Evolutionary conservation across 2,329 filamentous ascomycete genomes (phyloP).

Genomic region (Dactylonectria macrodidyma): DNA sequence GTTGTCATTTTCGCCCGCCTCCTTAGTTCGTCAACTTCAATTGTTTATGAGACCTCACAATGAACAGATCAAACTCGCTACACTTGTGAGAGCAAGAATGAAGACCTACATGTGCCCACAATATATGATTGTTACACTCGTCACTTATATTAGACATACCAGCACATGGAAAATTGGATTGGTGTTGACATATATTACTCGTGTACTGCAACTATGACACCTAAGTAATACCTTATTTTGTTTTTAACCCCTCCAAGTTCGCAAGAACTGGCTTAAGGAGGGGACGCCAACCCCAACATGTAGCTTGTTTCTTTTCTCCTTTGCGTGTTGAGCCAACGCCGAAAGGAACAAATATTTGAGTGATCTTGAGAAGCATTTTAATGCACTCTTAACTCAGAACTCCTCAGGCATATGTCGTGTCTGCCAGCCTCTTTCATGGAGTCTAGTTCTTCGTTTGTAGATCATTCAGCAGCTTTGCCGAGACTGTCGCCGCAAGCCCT

Average conservation of each 20-base stretch:
- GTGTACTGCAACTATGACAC: slow-evolving; percentile 26
- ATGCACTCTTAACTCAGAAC: not conserved
- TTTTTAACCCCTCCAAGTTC: slow-evolving; percentile 5
- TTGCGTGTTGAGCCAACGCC: not conserved
- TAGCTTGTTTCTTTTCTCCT: not conserved
- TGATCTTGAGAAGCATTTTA: not conserved
- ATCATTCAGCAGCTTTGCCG: not conserved
- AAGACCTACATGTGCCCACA: too few relatives aligned
- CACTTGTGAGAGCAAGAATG: too few relatives aligned
- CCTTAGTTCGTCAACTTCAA: too few relatives aligned
- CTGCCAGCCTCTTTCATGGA: not conserved
- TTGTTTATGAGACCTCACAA: too few relatives aligned
- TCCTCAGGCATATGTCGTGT: not conserved
- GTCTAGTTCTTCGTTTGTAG: not conserved
- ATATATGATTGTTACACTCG: too few relatives aligned
- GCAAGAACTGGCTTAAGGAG: not conserved
- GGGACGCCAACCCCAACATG: not conserved
- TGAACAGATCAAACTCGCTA: too few relatives aligned
- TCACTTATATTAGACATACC: not conserved
- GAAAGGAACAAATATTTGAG: not conserved
- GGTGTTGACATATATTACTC: slow-evolving; percentile 23
- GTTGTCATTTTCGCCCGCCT: too few relatives aligned
- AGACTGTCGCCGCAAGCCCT: not conserved
- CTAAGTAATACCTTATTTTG: not conserved
- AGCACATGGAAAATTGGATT: slow-evolving; percentile 1